A percentile compares a stretch with the other conserved stretches of the same genome.
These are phyloP conservation scores for Aspergillus homomorphus DNA, from an alignment of 495 filamentous ascomycete genomes.

Conservation along the genomic window DNA sequence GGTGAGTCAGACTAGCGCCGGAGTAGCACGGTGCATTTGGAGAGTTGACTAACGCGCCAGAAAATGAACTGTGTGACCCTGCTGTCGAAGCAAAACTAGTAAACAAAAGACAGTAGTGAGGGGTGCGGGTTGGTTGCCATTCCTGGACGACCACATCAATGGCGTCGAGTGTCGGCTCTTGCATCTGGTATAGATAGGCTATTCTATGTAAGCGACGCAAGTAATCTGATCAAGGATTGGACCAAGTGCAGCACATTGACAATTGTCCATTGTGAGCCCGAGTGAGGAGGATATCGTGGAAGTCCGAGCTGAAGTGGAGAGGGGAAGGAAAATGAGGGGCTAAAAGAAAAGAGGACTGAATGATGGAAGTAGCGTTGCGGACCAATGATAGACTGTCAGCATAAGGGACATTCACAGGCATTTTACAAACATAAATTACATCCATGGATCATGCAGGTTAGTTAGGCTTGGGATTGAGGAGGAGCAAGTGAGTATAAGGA, in stretches of 20 bases:
- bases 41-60: background rate
- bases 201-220: background rate
- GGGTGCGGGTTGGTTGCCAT: background rate
- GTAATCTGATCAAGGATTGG: background rate
- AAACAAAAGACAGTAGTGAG: background rate
- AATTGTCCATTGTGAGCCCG: no score
- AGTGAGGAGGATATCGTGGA: background rate
- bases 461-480: no score
- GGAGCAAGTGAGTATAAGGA: no score
- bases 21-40: background rate
- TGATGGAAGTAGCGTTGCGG: background rate
- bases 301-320: background rate
- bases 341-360: background rate
- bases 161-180: background rate
- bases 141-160: background rate
- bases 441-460: conserved; percentile 5
- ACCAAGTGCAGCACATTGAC: no score
- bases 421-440: no score
- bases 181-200: background rate
- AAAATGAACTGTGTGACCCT: background rate
- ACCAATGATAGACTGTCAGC: no score
- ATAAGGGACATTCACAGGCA: no score
- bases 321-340: background rate
- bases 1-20: background rate
- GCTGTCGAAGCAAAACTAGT: background rate